Conservation (phyloP, 1,139 yeast species). For the Blastobotrys serpentis region DNA sequence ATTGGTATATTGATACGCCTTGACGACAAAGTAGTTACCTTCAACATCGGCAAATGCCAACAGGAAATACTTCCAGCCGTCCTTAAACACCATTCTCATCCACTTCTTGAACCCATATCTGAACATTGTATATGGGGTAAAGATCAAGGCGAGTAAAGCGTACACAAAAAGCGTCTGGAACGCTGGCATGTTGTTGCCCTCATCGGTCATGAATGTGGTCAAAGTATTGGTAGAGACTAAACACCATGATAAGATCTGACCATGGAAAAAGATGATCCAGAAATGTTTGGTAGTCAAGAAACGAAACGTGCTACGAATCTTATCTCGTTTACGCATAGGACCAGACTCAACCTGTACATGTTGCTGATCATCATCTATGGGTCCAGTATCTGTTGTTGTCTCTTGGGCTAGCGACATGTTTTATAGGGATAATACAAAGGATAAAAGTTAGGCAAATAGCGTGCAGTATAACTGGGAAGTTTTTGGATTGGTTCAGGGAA, state of each 20-base stretch:
- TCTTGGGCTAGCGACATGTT: conserved; percentile 3
- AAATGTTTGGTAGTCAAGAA: conserved; percentile 40
- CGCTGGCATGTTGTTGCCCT: conserved; percentile 44
- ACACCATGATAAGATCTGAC: conserved; percentile 44
- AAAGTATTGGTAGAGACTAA: conserved; percentile 46
- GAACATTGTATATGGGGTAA: conserved; percentile 43
- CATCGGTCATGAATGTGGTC: conserved; percentile 41
- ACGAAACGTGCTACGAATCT: conserved; percentile 27
- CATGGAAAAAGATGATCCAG: conserved; percentile 44
- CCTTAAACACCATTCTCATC: conserved; percentile 32
- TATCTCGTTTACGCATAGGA: conserved; percentile 5
- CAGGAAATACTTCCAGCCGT: conserved; percentile 46
- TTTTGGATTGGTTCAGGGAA: conserved; percentile 21
- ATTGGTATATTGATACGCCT: conserved; percentile 46
- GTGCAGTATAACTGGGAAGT: conserved; percentile 15
- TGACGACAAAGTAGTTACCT: conserved; percentile 47
- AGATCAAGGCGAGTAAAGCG: conserved; percentile 39
- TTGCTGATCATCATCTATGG: background rate
- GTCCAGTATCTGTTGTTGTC: background rate
- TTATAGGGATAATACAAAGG: background rate
- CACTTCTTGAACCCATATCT: conserved; percentile 40
- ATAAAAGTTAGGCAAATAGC: background rate
- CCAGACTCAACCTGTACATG: background rate
- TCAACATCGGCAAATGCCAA: conserved; percentile 47
- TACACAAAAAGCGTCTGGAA: conserved; percentile 46